Evolutionary conservation across 768 basidiomycete genomes (phyloP).

Genomic region (Boletus rubroflammeus): DNA sequence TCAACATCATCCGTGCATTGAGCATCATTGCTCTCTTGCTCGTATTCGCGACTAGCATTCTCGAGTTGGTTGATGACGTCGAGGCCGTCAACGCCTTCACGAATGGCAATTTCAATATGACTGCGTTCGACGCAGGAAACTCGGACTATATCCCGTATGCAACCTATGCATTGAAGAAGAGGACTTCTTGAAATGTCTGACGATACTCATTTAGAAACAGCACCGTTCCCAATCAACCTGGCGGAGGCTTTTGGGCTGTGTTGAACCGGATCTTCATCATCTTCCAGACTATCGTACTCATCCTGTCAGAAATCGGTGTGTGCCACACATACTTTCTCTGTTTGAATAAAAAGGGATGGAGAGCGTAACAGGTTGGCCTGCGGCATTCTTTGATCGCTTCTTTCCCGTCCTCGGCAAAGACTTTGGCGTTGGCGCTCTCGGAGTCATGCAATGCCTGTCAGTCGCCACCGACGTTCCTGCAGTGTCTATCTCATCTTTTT

Average conservation of each 20-base stretch:
- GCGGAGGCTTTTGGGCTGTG: slow-evolving; percentile 89
- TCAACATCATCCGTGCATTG: slow-evolving; percentile 72
- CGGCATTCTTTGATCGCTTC: slow-evolving; percentile 76
- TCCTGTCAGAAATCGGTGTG: slow-evolving; percentile 45
- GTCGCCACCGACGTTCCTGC: slow-evolving; percentile 22
- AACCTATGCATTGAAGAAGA: not conserved
- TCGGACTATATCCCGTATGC: slow-evolving; percentile 83
- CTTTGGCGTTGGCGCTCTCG: slow-evolving; percentile 86
- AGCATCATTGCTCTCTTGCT: slow-evolving; percentile 78
- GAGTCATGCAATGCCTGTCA: slow-evolving; percentile 82
- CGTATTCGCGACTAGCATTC: slow-evolving; percentile 72
- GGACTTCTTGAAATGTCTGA: not conserved
- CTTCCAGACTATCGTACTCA: slow-evolving; percentile 71
- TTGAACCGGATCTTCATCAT: slow-evolving; percentile 83
- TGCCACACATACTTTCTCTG: not conserved
- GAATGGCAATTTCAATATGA: slow-evolving; percentile 35
- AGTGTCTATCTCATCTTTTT: not conserved
- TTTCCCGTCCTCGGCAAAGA: slow-evolving; percentile 85
- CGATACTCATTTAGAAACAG: slow-evolving; percentile 44
- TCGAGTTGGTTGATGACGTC: slow-evolving; percentile 72
- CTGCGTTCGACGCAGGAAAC: slow-evolving; percentile 43
- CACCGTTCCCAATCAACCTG: slow-evolving; percentile 91
- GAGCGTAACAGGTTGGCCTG: slow-evolving; percentile 56
- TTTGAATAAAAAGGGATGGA: not conserved
- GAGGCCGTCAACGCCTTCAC: slow-evolving; percentile 67